These are phyloP conservation scores for Trametes cingulata DNA, from an alignment of 768 basidiomycete species.

Conservation along the genomic window DNA sequence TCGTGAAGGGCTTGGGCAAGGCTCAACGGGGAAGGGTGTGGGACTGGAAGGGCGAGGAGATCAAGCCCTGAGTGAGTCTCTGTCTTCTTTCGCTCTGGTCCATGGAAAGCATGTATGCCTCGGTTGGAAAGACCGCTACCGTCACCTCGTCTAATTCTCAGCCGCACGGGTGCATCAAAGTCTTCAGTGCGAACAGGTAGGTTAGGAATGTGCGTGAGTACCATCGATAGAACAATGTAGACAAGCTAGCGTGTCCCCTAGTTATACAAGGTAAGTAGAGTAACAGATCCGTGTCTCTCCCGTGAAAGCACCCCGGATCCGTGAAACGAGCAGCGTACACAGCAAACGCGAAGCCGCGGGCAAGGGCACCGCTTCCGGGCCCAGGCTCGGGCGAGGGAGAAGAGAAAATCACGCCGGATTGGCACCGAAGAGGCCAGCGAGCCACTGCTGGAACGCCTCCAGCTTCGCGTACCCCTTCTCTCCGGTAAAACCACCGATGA, in stretches of 20 bases:
- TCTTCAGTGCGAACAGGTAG: too few relatives aligned
- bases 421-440: slow-evolving; percentile 8
- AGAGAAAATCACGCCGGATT: slow-evolving; percentile 12
- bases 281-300: not conserved
- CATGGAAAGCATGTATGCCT: too few relatives aligned
- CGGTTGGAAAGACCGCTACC: too few relatives aligned
- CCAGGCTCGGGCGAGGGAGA: too few relatives aligned
- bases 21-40: slow-evolving; percentile 52
- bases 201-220: too few relatives aligned
- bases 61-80: slow-evolving; percentile 33
- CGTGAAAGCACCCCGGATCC: not conserved
- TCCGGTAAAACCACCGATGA: slow-evolving; percentile 34
- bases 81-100: not conserved
- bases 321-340: too few relatives aligned
- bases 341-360: too few relatives aligned
- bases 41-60: slow-evolving; percentile 58
- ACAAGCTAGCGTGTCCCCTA: not conserved
- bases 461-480: slow-evolving; percentile 26
- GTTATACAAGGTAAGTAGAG: slow-evolving; percentile 3
- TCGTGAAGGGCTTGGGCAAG: slow-evolving; percentile 43
- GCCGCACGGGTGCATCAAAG: too few relatives aligned
- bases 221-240: too few relatives aligned
- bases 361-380: too few relatives aligned
- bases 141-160: too few relatives aligned
- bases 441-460: slow-evolving; percentile 24